Percentiles rank a stretch among this genome's conserved stretches.
Conservation (phyloP, 352 stramenopile genomes). For the Phytophthora fragariaefolia region DNA sequence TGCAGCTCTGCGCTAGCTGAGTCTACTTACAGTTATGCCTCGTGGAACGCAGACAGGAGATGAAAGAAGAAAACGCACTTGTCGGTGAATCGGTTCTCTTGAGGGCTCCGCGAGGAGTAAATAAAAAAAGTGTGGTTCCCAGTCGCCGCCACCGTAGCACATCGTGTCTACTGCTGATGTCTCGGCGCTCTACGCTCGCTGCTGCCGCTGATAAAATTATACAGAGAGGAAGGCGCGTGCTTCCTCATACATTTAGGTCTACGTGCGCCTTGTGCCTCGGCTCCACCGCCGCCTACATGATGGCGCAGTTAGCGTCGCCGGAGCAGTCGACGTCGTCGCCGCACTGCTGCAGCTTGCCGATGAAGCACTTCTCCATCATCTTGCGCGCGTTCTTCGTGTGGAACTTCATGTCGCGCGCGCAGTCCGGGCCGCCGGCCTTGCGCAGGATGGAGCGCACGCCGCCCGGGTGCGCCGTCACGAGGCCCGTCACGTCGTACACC, state of each 20-base stretch:
- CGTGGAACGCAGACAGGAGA: neutral
- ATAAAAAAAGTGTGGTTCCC: constrained; percentile 28
- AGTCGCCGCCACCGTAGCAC: neutral
- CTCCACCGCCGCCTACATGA: constrained; percentile 61
- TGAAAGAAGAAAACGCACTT: constrained; percentile 5
- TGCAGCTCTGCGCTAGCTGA: neutral
- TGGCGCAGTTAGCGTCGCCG: constrained; percentile 58
- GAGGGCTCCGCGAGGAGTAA: constrained; percentile 15
- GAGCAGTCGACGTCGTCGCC: constrained; percentile 46
- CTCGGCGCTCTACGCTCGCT: neutral
- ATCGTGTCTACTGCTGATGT: constrained; percentile 5
- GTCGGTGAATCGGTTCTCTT: constrained; percentile 8
- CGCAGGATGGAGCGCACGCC: constrained; percentile 80
- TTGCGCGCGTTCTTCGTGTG: constrained; percentile 79
- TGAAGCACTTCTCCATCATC: constrained; percentile 84
- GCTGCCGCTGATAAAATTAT: constrained; percentile 34
- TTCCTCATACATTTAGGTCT: constrained; percentile 26
- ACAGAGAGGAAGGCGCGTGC: constrained; percentile 17
- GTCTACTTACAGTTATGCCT: neutral
- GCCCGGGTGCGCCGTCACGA: constrained; percentile 77
- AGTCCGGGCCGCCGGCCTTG: constrained; percentile 80
- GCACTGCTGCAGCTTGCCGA: constrained; percentile 76
- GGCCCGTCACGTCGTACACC: constrained; percentile 88
- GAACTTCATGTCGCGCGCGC: constrained; percentile 83
- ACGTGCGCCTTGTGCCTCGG: constrained; percentile 1